phyloP scores from a whole-genome alignment of 1,284 basidiomycete species.

The Amylostereum areolatum region DNA sequence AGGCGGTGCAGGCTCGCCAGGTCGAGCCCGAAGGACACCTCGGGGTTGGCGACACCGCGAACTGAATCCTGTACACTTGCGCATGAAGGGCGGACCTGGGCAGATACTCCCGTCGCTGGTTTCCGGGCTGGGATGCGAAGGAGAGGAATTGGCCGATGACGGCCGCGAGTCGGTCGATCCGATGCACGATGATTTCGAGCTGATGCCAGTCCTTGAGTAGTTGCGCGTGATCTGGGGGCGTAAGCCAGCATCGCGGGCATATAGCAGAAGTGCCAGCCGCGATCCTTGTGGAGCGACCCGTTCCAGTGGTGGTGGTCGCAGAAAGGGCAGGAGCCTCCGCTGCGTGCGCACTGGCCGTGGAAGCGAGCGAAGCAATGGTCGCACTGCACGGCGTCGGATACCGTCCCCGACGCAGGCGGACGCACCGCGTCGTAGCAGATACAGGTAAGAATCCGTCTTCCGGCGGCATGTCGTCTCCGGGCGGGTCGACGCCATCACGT shows the following conservation, averaged over 20 bases:
- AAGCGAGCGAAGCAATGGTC: conserved; percentile 81
- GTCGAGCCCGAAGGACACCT: conserved; percentile 74
- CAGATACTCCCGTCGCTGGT: conserved; percentile 69
- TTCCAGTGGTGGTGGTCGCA: conserved; percentile 87
- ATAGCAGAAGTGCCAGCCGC: conserved; percentile 76
- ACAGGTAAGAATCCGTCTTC: conserved; percentile 74
- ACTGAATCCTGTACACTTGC: conserved; percentile 81
- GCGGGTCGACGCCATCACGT: conserved; percentile 65
- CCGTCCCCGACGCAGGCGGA: conserved; percentile 63
- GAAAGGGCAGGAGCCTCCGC: conserved; percentile 83
- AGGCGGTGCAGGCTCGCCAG: conserved; percentile 74
- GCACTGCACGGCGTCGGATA: conserved; percentile 79
- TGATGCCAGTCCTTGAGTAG: conserved; percentile 74
- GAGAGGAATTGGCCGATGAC: conserved; percentile 74
- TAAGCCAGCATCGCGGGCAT: conserved; percentile 59
- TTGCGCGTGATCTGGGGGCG: conserved; percentile 67
- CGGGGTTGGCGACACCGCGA: conserved; percentile 69
- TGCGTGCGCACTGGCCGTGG: conserved; percentile 75
- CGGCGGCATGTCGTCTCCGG: conserved; percentile 73
- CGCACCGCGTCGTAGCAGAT: conserved; percentile 71
- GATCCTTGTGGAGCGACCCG: conserved; percentile 70
- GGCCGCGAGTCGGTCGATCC: conserved; percentile 63
- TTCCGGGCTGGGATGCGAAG: conserved; percentile 57
- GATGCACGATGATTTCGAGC: conserved; percentile 68
- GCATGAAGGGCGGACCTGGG: conserved; percentile 83